A percentile compares a stretch with the other conserved stretches of the same genome.
Conservation (phyloP, 805 yeast genomes). For the Myxozyma sirexii region DNA sequence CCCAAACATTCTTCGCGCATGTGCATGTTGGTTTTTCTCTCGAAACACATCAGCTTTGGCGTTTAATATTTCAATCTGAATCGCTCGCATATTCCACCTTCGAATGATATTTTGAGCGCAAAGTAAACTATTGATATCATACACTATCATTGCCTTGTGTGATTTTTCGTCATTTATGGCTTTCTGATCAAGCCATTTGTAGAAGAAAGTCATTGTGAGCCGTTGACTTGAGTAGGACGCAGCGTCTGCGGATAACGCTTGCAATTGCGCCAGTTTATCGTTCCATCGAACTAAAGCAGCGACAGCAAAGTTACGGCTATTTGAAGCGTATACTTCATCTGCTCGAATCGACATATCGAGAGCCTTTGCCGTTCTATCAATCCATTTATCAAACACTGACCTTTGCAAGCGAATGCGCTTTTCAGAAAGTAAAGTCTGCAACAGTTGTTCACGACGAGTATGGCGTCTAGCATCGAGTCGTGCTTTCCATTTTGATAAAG, state of each 20-base stretch:
- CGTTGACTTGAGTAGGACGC: background rate
- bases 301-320: background rate
- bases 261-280: background rate
- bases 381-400: constrained; percentile 6
- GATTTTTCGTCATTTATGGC: background rate
- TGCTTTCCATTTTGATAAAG: constrained; percentile 6
- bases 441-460: background rate
- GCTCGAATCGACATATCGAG: constrained; percentile 12
- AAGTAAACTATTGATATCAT: constrained; percentile 24
- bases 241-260: background rate
- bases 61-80: constrained; percentile 25
- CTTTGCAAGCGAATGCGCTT: background rate
- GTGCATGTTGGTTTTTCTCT: background rate
- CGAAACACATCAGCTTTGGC: constrained; percentile 22
- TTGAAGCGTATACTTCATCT: background rate
- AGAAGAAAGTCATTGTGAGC: background rate
- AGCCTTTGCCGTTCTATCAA: constrained; percentile 1
- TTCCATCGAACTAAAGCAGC: constrained; percentile 2
- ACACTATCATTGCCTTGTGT: constrained; percentile 12
- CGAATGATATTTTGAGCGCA: constrained; percentile 23
- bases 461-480: background rate
- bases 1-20: constrained; percentile 16
- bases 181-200: constrained; percentile 4
- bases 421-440: background rate
- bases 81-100: constrained; percentile 22